These are phyloP conservation scores for Phialophora tarda DNA, from an alignment of 2,329 filamentous ascomycete species.

Conservation along the genomic window DNA sequence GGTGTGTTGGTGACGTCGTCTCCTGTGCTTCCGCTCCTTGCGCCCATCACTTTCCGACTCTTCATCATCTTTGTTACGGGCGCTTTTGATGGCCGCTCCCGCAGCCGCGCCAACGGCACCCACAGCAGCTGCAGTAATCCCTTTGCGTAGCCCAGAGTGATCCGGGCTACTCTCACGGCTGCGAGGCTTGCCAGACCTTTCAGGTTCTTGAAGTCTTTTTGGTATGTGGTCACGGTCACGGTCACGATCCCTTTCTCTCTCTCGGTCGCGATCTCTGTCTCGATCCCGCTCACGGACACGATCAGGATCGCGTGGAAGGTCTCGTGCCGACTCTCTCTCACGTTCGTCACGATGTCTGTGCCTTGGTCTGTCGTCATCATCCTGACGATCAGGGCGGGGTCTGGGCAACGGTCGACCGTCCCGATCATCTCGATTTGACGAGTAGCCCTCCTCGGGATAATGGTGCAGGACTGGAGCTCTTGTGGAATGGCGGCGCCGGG, in stretches of 20 bases:
- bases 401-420: constrained; percentile 26
- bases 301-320: constrained; percentile 29
- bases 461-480: constrained; percentile 39
- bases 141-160: constrained; percentile 33
- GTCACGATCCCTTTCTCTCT: constrained; percentile 32
- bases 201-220: constrained; percentile 29
- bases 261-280: constrained; percentile 32
- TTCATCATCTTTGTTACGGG: constrained; percentile 30
- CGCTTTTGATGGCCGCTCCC: constrained; percentile 29
- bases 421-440: constrained; percentile 31
- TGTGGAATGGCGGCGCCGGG: constrained; percentile 28
- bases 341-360: constrained; percentile 32
- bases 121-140: constrained; percentile 35
- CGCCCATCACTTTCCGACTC: constrained; percentile 36
- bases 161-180: constrained; percentile 38
- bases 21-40: constrained; percentile 34
- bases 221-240: constrained; percentile 28
- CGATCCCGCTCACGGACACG: constrained; percentile 31
- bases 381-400: constrained; percentile 29
- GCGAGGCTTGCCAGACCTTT: constrained; percentile 27
- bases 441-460: constrained; percentile 37
- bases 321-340: constrained; percentile 27
- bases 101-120: constrained; percentile 35
- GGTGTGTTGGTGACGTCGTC: constrained; percentile 29
- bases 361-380: constrained; percentile 31